Evolutionary conservation across 2,329 filamentous ascomycete species (phyloP).

Genomic region (Leptodontidium sp.): DNA sequence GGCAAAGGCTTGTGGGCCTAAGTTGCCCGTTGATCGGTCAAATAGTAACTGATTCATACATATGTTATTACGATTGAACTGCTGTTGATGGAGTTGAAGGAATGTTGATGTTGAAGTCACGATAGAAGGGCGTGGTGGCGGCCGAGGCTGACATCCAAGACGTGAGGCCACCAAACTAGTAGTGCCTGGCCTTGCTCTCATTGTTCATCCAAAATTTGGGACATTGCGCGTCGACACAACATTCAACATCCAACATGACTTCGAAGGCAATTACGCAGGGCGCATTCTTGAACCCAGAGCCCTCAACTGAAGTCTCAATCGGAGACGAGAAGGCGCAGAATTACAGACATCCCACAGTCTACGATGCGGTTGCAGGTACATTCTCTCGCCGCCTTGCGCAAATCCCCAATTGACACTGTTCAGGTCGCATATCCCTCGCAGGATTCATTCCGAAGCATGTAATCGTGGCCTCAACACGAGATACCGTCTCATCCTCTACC

Average conservation of each 20-base stretch:
- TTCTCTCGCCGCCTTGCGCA: background rate
- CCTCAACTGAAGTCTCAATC: constrained; percentile 18
- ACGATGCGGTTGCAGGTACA: constrained; percentile 72
- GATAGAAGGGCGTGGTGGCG: constrained; percentile 1
- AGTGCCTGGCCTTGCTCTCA: background rate
- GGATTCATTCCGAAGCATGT: constrained; percentile 50
- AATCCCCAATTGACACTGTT: constrained; percentile 26
- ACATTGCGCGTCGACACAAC: constrained; percentile 8
- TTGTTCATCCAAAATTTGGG: background rate
- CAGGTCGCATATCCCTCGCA: constrained; percentile 53
- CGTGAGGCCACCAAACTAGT: constrained; percentile 4
- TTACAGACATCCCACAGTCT: constrained; percentile 62
- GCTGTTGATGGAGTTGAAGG: constrained; percentile 10
- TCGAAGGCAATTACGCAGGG: constrained; percentile 40
- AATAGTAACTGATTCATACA: constrained; percentile 82
- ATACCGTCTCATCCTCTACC: constrained; percentile 44
- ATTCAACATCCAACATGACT: constrained; percentile 35
- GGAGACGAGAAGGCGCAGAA: constrained; percentile 28
- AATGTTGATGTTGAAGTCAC: background rate
- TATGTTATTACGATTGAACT: background rate
- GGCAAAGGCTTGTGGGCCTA: constrained; percentile 70
- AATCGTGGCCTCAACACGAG: constrained; percentile 40
- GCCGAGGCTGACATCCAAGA: constrained; percentile 10
- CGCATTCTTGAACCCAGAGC: constrained; percentile 32
- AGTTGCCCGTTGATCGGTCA: constrained; percentile 76